Evolutionary conservation across 352 stramenopile species (phyloP).

Genomic region (Salisapilia sapeloensis): DNA sequence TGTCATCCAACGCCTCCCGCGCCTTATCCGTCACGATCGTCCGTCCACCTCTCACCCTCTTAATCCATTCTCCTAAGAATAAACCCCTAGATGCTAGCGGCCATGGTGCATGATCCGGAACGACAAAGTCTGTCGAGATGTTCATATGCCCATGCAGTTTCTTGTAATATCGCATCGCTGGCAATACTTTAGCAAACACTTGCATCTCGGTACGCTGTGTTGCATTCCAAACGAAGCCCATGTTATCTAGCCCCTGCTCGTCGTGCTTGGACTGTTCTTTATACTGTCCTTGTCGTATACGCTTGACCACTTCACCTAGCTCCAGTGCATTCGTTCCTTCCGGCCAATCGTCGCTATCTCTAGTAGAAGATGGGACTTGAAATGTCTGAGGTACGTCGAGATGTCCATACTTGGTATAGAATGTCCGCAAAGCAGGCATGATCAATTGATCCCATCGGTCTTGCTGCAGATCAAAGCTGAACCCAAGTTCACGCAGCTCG

Average conservation of each 20-base stretch:
- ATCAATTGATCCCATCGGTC: conserved; percentile 44
- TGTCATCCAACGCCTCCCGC: conserved; percentile 29
- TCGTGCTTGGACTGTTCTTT: conserved; percentile 57
- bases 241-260: conserved; percentile 48
- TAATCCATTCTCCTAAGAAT: conserved; percentile 58
- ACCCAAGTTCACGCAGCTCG: conserved; percentile 34
- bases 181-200: conserved; percentile 29
- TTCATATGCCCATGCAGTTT: conserved; percentile 23
- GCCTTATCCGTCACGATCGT: conserved; percentile 17
- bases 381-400: conserved; percentile 86
- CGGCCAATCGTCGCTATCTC: conserved; percentile 48
- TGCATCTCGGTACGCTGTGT: conserved; percentile 39
- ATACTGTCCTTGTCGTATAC: conserved; percentile 77
- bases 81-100: conserved; percentile 34
- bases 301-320: conserved; percentile 83
- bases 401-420: conserved; percentile 75
- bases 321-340: conserved; percentile 66
- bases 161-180: conserved; percentile 28
- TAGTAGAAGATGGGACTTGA: conserved; percentile 51
- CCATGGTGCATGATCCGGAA: conserved; percentile 38
- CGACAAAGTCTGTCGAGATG: conserved; percentile 53
- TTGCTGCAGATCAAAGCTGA: conserved; percentile 41
- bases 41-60: conserved; percentile 25
- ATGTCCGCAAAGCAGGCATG: conserved; percentile 65
- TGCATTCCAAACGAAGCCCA: conserved; percentile 89